A percentile compares a stretch with the other conserved stretches of the same genome.
Evolutionary conservation across 2,329 filamentous ascomycete species (phyloP).

Genomic region (Venturia pyrina): DNA sequence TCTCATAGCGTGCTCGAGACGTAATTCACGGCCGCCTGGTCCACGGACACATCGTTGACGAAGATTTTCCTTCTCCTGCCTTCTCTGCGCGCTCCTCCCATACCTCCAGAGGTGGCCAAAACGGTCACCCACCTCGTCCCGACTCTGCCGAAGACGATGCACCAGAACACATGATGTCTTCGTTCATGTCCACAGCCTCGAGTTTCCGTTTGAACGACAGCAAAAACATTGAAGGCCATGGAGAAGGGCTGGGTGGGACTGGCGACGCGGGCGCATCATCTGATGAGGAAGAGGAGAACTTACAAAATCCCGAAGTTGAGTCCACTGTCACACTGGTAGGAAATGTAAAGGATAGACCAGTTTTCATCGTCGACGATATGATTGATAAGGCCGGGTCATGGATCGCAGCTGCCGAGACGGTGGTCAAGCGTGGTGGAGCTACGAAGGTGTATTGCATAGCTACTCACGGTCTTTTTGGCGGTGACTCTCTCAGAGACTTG

Average conservation of each 20-base stretch:
- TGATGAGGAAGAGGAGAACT: slow-evolving; percentile 88
- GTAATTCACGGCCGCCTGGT: slow-evolving; percentile 86
- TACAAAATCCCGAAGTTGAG: slow-evolving; percentile 70
- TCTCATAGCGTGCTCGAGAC: slow-evolving; percentile 57
- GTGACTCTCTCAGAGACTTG: slow-evolving; percentile 80
- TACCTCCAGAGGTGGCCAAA: slow-evolving; percentile 35
- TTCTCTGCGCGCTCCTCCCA: slow-evolving; percentile 48
- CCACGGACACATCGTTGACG: slow-evolving; percentile 90
- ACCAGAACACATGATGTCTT: slow-evolving; percentile 81
- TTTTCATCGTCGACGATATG: slow-evolving; percentile 97
- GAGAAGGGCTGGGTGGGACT: slow-evolving; percentile 63
- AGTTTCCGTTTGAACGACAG: slow-evolving; percentile 43
- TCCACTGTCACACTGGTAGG: slow-evolving; percentile 97
- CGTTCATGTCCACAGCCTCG: slow-evolving; percentile 70
- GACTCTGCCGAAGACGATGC: slow-evolving; percentile 33
- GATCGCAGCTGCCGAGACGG: slow-evolving; percentile 95
- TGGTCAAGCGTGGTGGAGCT: slow-evolving; percentile 82
- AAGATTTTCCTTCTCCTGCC: slow-evolving; percentile 75
- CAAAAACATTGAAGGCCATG: not conserved
- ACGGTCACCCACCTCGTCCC: slow-evolving; percentile 18
- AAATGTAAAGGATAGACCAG: slow-evolving; percentile 76
- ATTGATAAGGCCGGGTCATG: slow-evolving; percentile 95
- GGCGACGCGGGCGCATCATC: slow-evolving; percentile 73
- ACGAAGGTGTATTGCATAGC: slow-evolving; percentile 97
- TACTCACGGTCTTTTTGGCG: slow-evolving; percentile 89